A percentile compares a stretch with the other conserved stretches of the same genome.
Conservation (phyloP, 345 rosid genomes). For the Mangifera indica region DNA sequence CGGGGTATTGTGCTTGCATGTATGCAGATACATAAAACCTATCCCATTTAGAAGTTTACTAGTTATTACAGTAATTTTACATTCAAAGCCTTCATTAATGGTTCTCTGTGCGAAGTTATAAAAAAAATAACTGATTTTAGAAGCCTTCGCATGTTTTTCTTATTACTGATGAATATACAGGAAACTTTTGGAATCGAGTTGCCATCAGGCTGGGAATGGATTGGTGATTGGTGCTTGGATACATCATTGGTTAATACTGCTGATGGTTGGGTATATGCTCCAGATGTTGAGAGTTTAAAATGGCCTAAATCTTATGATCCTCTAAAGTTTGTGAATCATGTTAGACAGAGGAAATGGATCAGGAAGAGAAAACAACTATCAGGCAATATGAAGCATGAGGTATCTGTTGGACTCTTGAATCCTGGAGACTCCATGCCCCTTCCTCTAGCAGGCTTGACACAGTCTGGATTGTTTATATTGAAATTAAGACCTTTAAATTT, state of each 20-base stretch:
- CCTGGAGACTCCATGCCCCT: constrained; percentile 77
- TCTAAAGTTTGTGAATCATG: constrained; percentile 39
- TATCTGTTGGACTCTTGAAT: constrained; percentile 59
- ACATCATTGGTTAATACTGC: constrained; percentile 37
- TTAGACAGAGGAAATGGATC: constrained; percentile 70
- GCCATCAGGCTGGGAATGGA: constrained; percentile 60
- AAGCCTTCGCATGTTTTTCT: constrained; percentile 11
- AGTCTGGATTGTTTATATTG: constrained; percentile 55
- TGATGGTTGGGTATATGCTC: constrained; percentile 73
- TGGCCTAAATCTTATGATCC: constrained; percentile 59
- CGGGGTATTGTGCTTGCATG: background rate
- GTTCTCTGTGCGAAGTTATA: background rate
- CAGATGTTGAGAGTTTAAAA: constrained; percentile 50
- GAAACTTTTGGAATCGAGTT: constrained; percentile 30
- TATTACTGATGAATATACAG: constrained; percentile 26
- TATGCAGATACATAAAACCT: background rate
- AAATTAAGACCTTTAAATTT: constrained; percentile 56
- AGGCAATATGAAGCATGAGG: constrained; percentile 35
- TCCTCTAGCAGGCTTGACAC: constrained; percentile 67
- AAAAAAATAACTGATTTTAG: background rate
- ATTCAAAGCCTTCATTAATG: background rate
- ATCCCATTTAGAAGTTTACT: background rate
- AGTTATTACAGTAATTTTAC: background rate
- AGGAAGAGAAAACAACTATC: constrained; percentile 44
- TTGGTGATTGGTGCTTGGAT: constrained; percentile 60